These are phyloP conservation scores for Moesziomyces antarcticus DNA, from an alignment of 1,284 basidiomycete genomes.

Conservation along the genomic window DNA sequence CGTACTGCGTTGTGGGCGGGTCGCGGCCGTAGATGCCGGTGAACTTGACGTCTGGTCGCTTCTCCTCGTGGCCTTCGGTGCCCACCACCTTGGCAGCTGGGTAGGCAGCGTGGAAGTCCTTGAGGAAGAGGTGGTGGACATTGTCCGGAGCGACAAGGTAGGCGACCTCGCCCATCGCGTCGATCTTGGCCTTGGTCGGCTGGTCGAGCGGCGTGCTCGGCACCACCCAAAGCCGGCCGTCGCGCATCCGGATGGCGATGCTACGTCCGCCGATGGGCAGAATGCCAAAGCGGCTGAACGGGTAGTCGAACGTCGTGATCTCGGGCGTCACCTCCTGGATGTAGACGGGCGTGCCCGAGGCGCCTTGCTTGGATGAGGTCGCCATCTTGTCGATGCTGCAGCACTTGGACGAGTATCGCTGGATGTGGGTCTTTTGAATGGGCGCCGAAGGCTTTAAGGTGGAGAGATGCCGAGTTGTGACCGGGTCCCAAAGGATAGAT, in stretches of 20 bases:
- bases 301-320: conserved; percentile 65
- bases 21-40: conserved; percentile 58
- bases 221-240: conserved; percentile 77
- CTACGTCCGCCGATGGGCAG: conserved; percentile 68
- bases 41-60: conserved; percentile 70
- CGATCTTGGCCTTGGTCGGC: conserved; percentile 76
- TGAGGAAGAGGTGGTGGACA: conserved; percentile 70
- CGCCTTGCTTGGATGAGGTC: conserved; percentile 10
- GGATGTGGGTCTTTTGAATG: background rate
- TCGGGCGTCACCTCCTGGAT: conserved; percentile 48
- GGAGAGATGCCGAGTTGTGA: background rate
- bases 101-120: conserved; percentile 55
- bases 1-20: conserved; percentile 37
- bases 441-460: conserved; percentile 1
- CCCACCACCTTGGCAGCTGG: conserved; percentile 69
- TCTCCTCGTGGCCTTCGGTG: conserved; percentile 68
- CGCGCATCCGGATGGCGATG: conserved; percentile 80
- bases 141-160: conserved; percentile 71
- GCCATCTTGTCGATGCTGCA: conserved; percentile 38
- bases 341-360: conserved; percentile 38
- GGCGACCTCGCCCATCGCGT: conserved; percentile 78
- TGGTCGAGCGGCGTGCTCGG: conserved; percentile 83
- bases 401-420: conserved; percentile 8
- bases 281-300: conserved; percentile 65
- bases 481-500: background rate